Base-by-base conservation (phyloP, 169 alveolate genomes). In the Besnoitia besnoiti region DNA sequence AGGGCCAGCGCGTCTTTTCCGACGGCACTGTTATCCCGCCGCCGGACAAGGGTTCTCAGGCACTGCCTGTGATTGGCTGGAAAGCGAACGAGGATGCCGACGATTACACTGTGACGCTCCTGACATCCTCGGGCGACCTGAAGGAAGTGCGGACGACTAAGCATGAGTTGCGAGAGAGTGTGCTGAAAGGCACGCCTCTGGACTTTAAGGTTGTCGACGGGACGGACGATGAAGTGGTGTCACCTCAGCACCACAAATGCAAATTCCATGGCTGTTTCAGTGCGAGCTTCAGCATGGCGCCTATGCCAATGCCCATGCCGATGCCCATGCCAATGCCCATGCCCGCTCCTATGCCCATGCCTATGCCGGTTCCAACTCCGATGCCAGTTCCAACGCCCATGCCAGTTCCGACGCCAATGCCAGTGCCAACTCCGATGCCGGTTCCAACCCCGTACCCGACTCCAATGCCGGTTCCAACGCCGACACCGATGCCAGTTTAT, bases 251-350 rank as follows among this genome's bases (percentile, higher is more conserved):
- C 59, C 59, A 40, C 55, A 42, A 42, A 77, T 77, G 87, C 55
- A 77, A 42, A 77, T 2, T 40, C 8, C 61, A 77, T 30, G 49
- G 59, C 8, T 77, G 87, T 24, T 35, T 73, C 47, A 73, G 47
- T 10, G 82, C 82, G 21, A 73, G 82, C n/a, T 73, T 73, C 46
- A 73, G 82, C 46, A 73, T 73, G 82, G 47, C 30, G 59, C 49
- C 40, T 39, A 77, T 77, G 49, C 87, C 87, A 10, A 77, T 39
- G 59, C 50, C 87, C n/a, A 42, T 77, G 55, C 87, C 87, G 21
- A 77, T 42, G 55, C 87, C 87, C 30, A 40, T 21, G 59, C 61
- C 87, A 0, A 40, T 77, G n/a, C 87, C 87, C 19, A 35, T 40
- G 61, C 61, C 87, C 16, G 0, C 47, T 19, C 87, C 59, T 4